Evolutionary conservation across 2,329 filamentous ascomycete genomes (phyloP).

Genomic region (Hymenoscyphus albidus): DNA sequence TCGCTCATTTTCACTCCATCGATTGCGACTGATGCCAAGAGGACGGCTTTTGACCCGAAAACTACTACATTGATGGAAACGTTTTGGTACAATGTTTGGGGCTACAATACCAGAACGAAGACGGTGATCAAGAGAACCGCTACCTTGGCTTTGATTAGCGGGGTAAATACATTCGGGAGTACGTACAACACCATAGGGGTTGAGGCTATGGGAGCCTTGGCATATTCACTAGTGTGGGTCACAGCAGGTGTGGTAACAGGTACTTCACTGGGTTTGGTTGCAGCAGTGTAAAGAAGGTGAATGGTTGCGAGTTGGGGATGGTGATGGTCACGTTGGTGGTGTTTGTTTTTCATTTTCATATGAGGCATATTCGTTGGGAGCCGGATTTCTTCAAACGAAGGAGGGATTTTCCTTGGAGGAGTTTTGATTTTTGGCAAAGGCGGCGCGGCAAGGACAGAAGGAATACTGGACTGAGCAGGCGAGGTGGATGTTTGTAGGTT

Average conservation of each 20-base stretch:
- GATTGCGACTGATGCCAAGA: slow-evolving; percentile 50
- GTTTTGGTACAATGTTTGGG: slow-evolving; percentile 68
- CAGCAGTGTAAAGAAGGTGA: slow-evolving; percentile 40
- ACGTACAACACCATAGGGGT: slow-evolving; percentile 66
- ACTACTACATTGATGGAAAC: slow-evolving; percentile 66
- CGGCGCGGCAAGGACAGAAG: slow-evolving; percentile 6
- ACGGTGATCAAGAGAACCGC: slow-evolving; percentile 62
- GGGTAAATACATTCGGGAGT: slow-evolving; percentile 58
- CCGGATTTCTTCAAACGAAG: background rate
- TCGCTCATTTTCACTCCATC: slow-evolving; percentile 75
- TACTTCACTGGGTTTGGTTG: slow-evolving; percentile 48
- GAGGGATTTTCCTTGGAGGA: slow-evolving; percentile 7
- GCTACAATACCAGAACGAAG: slow-evolving; percentile 59
- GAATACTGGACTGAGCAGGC: background rate
- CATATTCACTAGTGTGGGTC: slow-evolving; percentile 75
- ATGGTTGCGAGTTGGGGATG: background rate
- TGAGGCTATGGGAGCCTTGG: slow-evolving; percentile 63
- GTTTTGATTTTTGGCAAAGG: slow-evolving; percentile 9
- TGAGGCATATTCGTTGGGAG: slow-evolving; percentile 4
- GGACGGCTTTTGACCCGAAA: slow-evolving; percentile 57
- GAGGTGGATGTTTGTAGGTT: background rate
- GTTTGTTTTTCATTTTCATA: slow-evolving; percentile 9
- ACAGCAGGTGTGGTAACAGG: slow-evolving; percentile 59
- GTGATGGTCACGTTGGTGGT: background rate
- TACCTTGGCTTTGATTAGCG: slow-evolving; percentile 54